phyloP scores from a whole-genome alignment of 169 alveolate genomes.

The Eimeria maxima region DNA sequence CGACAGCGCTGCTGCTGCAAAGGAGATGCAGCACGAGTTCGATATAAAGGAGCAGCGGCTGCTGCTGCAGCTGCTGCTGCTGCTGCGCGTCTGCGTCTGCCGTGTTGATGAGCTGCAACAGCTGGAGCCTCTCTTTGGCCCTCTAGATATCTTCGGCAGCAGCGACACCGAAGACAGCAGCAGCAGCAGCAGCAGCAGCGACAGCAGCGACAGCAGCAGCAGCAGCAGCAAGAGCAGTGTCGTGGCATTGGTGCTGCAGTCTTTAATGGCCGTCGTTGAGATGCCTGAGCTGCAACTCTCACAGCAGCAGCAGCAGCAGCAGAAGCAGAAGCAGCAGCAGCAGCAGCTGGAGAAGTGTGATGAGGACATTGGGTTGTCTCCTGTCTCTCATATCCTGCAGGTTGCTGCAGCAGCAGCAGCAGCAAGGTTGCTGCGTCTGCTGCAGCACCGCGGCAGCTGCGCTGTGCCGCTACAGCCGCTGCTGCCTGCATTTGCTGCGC shows the following conservation, averaged over 20 bases:
- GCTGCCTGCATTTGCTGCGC: conserved; percentile 61
- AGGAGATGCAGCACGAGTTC: neutral
- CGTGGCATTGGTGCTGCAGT: conserved; percentile 44
- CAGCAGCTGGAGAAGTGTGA: neutral
- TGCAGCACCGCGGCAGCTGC: conserved; percentile 65
- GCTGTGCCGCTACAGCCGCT: conserved; percentile 62
- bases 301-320: conserved; percentile 56
- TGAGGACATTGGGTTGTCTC: neutral
- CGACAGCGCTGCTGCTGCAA: neutral
- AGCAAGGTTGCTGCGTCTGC: conserved; percentile 54
- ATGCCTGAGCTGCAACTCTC: conserved; percentile 35
- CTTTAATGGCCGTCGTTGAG: conserved; percentile 26
- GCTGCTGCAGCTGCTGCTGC: conserved; percentile 75
- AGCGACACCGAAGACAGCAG: neutral
- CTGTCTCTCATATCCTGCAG: conserved; percentile 28
- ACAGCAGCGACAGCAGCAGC: conserved; percentile 59
- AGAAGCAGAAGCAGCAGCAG: conserved; percentile 37
- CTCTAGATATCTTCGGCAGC: conserved; percentile 4
- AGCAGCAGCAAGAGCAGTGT: conserved; percentile 53
- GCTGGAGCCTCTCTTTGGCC: conserved; percentile 38
- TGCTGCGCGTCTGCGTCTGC: conserved; percentile 45
- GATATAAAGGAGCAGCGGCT: conserved; percentile 43
- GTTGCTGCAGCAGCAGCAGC: conserved; percentile 59
- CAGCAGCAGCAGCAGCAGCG: conserved; percentile 65
- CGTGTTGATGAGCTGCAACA: conserved; percentile 24